A percentile compares a stretch with the other conserved stretches of the same genome.
Evolutionary conservation across 306 rosid genomes (phyloP).

Genomic region (Inga laurina): DNA sequence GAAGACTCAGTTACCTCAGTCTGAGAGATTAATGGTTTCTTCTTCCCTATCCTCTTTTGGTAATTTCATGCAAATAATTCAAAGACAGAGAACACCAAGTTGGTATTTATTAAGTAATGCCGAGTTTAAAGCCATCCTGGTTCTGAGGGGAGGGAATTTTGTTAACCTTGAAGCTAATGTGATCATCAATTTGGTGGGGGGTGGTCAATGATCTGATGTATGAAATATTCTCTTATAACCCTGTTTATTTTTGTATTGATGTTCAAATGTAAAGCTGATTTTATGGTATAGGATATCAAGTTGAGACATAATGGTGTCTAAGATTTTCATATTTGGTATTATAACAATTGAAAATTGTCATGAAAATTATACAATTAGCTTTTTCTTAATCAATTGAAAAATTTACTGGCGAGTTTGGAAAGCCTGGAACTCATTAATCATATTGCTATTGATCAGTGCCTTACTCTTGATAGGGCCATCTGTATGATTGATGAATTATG

Average conservation of each 20-base stretch:
- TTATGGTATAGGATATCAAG: not conserved
- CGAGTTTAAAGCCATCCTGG: conserved; percentile 32
- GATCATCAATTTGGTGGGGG: not conserved
- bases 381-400: no score
- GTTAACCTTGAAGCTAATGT: not conserved
- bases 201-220: not conserved
- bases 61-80: conserved; percentile 11
- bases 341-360: not conserved
- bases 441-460: not conserved
- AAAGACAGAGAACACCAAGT: conserved; percentile 1
- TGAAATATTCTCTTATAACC: not conserved
- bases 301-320: not conserved
- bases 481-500: not conserved
- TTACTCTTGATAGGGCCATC: not conserved
- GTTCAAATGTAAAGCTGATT: conserved; percentile 6
- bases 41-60: not conserved
- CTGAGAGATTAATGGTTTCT: conserved; percentile 37
- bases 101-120: conserved; percentile 14
- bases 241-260: not conserved
- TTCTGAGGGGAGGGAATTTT: not conserved
- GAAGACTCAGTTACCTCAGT: conserved; percentile 81
- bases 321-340: not conserved
- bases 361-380: not conserved
- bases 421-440: not conserved
- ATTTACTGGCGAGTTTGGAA: not conserved